Conservation (phyloP, 2,329 filamentous ascomycete species). For the Epichloe brachyelytri region DNA sequence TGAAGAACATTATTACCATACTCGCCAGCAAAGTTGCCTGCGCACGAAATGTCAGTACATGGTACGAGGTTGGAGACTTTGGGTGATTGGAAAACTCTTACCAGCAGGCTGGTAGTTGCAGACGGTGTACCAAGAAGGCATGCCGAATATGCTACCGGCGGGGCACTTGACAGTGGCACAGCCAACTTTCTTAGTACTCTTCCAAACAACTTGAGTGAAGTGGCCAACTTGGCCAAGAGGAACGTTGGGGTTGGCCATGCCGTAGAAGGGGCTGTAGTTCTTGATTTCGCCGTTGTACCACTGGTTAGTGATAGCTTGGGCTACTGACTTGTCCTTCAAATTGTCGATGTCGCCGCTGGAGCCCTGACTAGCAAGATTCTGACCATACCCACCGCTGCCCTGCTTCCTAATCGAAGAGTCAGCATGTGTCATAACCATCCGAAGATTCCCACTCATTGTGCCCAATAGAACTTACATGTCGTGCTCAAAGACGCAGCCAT, state of each 20-base stretch:
- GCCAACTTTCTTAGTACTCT: constrained; percentile 23
- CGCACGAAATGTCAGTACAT: constrained; percentile 6
- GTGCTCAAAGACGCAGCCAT: constrained; percentile 60
- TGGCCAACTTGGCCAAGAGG: constrained; percentile 54
- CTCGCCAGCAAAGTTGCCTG: background rate
- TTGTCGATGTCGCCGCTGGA: constrained; percentile 23
- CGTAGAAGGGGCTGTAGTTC: constrained; percentile 45
- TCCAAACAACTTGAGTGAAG: constrained; percentile 32
- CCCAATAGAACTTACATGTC: constrained; percentile 47
- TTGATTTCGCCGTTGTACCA: constrained; percentile 79
- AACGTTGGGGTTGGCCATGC: constrained; percentile 43
- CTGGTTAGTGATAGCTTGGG: constrained; percentile 59
- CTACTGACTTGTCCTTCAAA: constrained; percentile 40
- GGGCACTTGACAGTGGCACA: constrained; percentile 60
- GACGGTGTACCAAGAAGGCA: constrained; percentile 62
- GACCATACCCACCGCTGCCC: constrained; percentile 60
- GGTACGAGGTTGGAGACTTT: background rate
- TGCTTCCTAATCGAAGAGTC: constrained; percentile 31
- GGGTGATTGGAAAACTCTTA: constrained; percentile 27
- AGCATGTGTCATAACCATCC: constrained; percentile 12
- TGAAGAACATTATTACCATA: constrained; percentile 30
- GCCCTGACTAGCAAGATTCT: constrained; percentile 71
- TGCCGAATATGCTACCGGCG: constrained; percentile 30
- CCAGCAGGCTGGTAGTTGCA: constrained; percentile 76
- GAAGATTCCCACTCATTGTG: background rate